A percentile compares a stretch with the other conserved stretches of the same genome.
phyloP scores from a whole-genome alignment of 2,329 filamentous ascomycete species.

The Penicillium aurantiogriseum region DNA sequence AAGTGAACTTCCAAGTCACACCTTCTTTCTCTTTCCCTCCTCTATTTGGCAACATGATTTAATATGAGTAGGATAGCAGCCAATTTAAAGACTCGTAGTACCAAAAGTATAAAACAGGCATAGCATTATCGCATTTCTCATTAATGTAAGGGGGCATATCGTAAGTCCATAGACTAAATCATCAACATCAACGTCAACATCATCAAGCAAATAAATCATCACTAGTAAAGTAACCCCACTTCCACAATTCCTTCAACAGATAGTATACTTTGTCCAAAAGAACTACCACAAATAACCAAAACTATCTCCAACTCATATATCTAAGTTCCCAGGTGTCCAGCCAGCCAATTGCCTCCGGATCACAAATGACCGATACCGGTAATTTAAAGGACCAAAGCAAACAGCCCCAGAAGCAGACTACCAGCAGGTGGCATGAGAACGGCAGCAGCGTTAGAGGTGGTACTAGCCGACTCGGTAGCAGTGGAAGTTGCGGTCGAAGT shows the following conservation, averaged over 20 bases:
- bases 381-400: conserved; percentile 27
- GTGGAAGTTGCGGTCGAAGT: conserved; percentile 20
- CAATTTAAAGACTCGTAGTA: not conserved
- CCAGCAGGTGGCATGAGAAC: conserved; percentile 29
- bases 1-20: not conserved
- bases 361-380: not conserved
- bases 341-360: not conserved
- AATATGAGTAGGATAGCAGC: not conserved
- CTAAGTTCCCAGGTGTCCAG: not conserved
- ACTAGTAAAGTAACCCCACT: not conserved
- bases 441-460: conserved; percentile 28
- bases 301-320: conserved; percentile 1
- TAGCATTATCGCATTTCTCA: conserved; percentile 11
- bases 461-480: conserved; percentile 21
- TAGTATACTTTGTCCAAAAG: not conserved
- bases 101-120: not conserved
- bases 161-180: conserved; percentile 6
- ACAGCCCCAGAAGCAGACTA: conserved; percentile 29
- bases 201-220: conserved; percentile 2
- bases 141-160: conserved; percentile 10
- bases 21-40: not conserved
- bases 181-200: conserved; percentile 5
- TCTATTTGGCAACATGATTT: not conserved
- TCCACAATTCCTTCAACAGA: not conserved
- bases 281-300: not conserved